Base-by-base conservation (phyloP, 305 asterid species). In the Lippia alba region DNA sequence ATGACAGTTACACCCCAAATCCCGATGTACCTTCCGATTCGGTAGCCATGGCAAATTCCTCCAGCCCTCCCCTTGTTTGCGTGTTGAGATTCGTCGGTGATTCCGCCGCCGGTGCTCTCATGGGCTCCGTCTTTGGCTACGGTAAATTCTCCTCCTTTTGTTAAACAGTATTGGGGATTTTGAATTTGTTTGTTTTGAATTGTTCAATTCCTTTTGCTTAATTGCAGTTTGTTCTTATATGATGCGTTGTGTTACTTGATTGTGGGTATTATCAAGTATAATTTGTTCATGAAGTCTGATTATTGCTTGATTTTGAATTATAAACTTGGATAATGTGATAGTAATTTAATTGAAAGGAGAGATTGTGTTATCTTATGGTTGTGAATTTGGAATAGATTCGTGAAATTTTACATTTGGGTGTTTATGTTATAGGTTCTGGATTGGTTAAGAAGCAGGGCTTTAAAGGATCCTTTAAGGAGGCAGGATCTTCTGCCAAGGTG, bases 401-500 rank as follows among this genome's bases (percentile, higher is more conserved):
- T 60, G 69, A 39, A 53, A 18, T 17, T 41, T 30, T 66, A 36
- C 50, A 1, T 32, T 44, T 68, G 57, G 68, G 30, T 59, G 15
- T 68, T 14, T 69, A 6, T 61, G 14, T 78, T 66, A 44, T 65
- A 90, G 98, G 96, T 16, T 80, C 91, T 49, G 96, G 96, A 67
- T 72, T 88, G 69, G 49, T 92, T 56, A 85, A 82, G 82, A 88
- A 82, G 81, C 85, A 90, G 73, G 98, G 96, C 17, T 78, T 90
- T 9, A 86, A 85, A 73, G 98, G 94, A 69, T 90, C 98, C 30
- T 80, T 92, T 57, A 79, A 79, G n/a, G 96, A 88, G 73, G 96
- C 89, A 45, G 92, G 87, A 76, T 76, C 97, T 72, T 90, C 96
- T 61, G 98, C 98, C 65, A 92, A 88, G 96, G 98, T 90, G 59